A percentile compares a stretch with the other conserved stretches of the same genome.
Evolutionary conservation across 169 alveolate genomes (phyloP).

Genomic region (Plasmodium vinckei): DNA sequence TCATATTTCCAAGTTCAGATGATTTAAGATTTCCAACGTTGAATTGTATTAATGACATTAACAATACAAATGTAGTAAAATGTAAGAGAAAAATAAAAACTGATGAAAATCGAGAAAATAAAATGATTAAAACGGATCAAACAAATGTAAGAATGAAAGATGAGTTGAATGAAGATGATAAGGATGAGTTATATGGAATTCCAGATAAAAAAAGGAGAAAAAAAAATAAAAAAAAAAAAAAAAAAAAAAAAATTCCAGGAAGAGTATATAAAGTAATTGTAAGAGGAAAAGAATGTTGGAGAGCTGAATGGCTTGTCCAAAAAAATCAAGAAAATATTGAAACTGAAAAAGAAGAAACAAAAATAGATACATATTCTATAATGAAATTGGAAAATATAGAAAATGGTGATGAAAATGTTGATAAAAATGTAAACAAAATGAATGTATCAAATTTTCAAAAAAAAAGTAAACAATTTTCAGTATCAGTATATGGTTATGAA

Average conservation of each 20-base stretch:
- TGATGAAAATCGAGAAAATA: not conserved
- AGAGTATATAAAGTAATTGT: conserved; percentile 66
- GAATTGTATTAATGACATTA: too few relatives aligned
- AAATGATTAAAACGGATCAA: not conserved
- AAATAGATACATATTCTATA: not conserved
- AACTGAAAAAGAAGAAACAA: not conserved
- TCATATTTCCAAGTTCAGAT: too few relatives aligned
- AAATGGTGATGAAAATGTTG: not conserved
- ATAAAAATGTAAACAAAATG: not conserved
- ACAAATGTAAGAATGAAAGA: not conserved
- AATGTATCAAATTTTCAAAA: conserved; percentile 4
- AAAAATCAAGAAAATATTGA: not conserved
- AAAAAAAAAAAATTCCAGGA: conserved; percentile 60
- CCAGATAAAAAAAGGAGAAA: conserved; percentile 11
- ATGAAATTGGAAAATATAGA: not conserved
- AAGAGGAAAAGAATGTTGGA: conserved; percentile 75
- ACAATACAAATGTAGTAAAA: not conserved
- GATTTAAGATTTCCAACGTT: too few relatives aligned
- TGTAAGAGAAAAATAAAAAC: conserved; percentile 9
- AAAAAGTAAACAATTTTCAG: conserved; percentile 71
- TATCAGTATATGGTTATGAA: conserved; percentile 71
- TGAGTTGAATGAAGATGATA: not conserved
- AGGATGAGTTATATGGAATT: not conserved
- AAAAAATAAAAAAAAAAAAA: conserved; percentile 23
- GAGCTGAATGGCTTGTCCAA: conserved; percentile 67